Conservation (phyloP, 352 stramenopile genomes). For the Phytopythium aichiense region DNA sequence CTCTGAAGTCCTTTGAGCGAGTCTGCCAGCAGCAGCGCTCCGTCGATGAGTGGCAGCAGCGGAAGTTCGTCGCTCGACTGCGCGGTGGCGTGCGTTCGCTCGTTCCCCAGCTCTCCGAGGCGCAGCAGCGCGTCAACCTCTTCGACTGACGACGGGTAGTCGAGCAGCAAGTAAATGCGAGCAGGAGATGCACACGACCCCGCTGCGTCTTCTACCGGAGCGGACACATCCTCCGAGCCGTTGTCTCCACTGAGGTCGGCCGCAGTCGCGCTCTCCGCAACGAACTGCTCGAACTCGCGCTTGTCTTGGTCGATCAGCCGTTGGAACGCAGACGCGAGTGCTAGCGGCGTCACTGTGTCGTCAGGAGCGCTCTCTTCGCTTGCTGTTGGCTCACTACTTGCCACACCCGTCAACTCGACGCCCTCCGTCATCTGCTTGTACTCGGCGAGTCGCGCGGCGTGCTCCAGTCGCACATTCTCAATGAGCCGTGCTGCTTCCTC, state of each 20-base stretch:
- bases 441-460: too few relatives aligned
- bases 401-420: too few relatives aligned
- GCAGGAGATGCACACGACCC: neutral
- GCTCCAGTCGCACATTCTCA: too few relatives aligned
- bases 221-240: neutral
- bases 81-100: neutral
- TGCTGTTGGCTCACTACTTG: neutral
- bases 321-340: conserved; percentile 51
- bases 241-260: neutral
- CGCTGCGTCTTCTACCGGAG: neutral
- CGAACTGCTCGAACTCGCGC: conserved; percentile 19
- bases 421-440: too few relatives aligned
- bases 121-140: conserved; percentile 47
- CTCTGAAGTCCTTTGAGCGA: conserved; percentile 18
- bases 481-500: too few relatives aligned
- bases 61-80: conserved; percentile 17
- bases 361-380: neutral
- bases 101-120: conserved; percentile 26
- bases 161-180: conserved; percentile 52
- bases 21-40: conserved; percentile 44
- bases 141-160: conserved; percentile 48
- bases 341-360: conserved; percentile 13
- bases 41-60: conserved; percentile 55
- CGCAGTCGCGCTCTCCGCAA: neutral
- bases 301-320: conserved; percentile 40